Base-by-base conservation (phyloP, 495 filamentous ascomycete genomes). In the Aspergillus diversus region DNA sequence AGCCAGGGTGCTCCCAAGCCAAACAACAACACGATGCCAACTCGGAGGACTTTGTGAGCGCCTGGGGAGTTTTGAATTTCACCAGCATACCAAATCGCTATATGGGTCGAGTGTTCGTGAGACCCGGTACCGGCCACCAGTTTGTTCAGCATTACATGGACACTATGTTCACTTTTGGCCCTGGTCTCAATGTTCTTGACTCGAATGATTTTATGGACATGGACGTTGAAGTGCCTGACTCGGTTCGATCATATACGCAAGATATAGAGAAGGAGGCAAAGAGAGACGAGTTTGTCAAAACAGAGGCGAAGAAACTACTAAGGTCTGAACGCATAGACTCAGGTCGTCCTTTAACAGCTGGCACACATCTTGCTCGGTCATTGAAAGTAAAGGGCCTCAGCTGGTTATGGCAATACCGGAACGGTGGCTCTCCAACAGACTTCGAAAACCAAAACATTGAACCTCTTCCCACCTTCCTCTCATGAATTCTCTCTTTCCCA, bases 91-190 rank as follows among this genome's bases (percentile, higher is more conserved):
- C 73, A 0, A 81, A 82, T 54, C 82, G 90, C 21, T 97, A 89
- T 73, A 85, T 90, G 69, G 92, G 92, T 1, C 84, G 85, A 13
- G 80, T 96, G 0, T 96, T 96, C 61, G 80, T 84, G n/a, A 83
- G 87, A 2, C 77, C 78, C 4, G 86, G 82, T 0, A 75, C 82
- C 2, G 92, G 92, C 0, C 92, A 97, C 70, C 78, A 90, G 63
- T 81, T 97, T 60, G 87, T 85, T 57, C 89, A 92, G 77, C 92
- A 97, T 68, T 97, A 95, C 54, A 76, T 96, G 0, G 86, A 89
- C 57, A 76, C 72, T n/a, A 94, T 96, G 89, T 97, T 97, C 53
- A 69, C 75, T 4, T 66, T 80, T 7, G 73, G 72, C 0, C 61
- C 69, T 21, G 73, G 73, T 39, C 42, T 17, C 15, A 69, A 35